Evolutionary conservation across 371 early-diverging fungal genomes (phyloP).

Genomic region (Apophysomyces elegans): DNA sequence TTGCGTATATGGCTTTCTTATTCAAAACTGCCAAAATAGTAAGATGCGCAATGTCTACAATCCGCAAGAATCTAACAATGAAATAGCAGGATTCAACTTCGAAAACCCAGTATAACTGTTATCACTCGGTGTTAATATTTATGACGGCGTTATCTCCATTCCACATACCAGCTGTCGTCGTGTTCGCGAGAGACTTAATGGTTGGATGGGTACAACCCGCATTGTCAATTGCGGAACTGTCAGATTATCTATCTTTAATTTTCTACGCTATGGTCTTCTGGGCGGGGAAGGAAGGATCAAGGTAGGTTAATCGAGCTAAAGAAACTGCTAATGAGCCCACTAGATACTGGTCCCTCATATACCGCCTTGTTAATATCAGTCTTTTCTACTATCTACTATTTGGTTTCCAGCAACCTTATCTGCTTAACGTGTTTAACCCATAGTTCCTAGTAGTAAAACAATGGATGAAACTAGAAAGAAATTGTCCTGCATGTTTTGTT

Average conservation of each 20-base stretch:
- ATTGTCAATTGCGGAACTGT: not conserved
- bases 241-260: conserved; percentile 16
- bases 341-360: not conserved
- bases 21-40: conserved; percentile 18
- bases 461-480: too few species aligned
- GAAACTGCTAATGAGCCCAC: not conserved
- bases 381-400: not conserved
- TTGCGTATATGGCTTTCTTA: conserved; percentile 17
- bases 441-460: too few species aligned
- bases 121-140: conserved; percentile 52
- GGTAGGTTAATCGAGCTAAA: not conserved
- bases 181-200: conserved; percentile 49
- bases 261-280: not conserved
- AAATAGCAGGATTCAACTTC: not conserved
- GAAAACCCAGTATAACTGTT: conserved; percentile 48
- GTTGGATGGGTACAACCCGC: conserved; percentile 44
- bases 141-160: conserved; percentile 54
- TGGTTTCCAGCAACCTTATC: conserved; percentile 4
- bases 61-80: too few species aligned
- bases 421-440: not conserved
- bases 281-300: not conserved
- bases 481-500: too few species aligned
- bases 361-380: not conserved
- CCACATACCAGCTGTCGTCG: conserved; percentile 46
- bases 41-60: not conserved